Evolutionary conservation across 495 filamentous ascomycete species (phyloP).

Genomic region (Articulospora tetracladia): DNA sequence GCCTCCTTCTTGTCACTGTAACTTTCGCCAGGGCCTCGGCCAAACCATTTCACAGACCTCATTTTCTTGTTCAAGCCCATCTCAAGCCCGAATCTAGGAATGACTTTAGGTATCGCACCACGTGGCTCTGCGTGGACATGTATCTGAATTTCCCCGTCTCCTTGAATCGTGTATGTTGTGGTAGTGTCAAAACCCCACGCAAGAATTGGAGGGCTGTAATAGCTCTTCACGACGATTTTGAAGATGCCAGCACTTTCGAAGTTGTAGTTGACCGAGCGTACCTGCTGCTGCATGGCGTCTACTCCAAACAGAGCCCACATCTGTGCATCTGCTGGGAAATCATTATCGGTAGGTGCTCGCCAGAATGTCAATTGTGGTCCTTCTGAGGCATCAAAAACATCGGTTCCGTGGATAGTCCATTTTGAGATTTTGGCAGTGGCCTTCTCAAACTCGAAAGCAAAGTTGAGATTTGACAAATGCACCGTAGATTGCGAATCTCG

Average conservation of each 20-base stretch:
- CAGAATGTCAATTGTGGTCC: constrained; percentile 41
- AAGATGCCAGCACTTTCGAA: constrained; percentile 25
- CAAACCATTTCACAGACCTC: constrained; percentile 53
- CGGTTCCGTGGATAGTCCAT: constrained; percentile 36
- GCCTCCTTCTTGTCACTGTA: constrained; percentile 62
- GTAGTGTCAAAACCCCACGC: constrained; percentile 55
- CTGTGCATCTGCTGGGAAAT: constrained; percentile 41
- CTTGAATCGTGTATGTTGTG: constrained; percentile 49
- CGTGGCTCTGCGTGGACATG: constrained; percentile 34
- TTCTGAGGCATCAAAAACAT: constrained; percentile 37
- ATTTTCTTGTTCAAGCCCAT: constrained; percentile 35
- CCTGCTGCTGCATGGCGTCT: constrained; percentile 39
- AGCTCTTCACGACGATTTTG: constrained; percentile 38
- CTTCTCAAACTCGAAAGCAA: constrained; percentile 24
- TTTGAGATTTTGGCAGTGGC: neutral
- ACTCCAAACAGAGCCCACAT: constrained; percentile 37
- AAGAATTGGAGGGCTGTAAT: constrained; percentile 55
- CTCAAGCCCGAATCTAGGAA: constrained; percentile 56
- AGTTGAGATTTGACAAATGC: constrained; percentile 21
- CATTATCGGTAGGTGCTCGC: constrained; percentile 62
- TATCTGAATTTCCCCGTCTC: constrained; percentile 40
- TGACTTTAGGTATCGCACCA: constrained; percentile 40
- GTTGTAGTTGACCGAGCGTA: constrained; percentile 33
- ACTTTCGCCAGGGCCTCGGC: constrained; percentile 58
- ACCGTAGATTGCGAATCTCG: neutral